Base-by-base conservation (phyloP, 371 early-diverging fungal genomes). In the Mortierella sp. region DNA sequence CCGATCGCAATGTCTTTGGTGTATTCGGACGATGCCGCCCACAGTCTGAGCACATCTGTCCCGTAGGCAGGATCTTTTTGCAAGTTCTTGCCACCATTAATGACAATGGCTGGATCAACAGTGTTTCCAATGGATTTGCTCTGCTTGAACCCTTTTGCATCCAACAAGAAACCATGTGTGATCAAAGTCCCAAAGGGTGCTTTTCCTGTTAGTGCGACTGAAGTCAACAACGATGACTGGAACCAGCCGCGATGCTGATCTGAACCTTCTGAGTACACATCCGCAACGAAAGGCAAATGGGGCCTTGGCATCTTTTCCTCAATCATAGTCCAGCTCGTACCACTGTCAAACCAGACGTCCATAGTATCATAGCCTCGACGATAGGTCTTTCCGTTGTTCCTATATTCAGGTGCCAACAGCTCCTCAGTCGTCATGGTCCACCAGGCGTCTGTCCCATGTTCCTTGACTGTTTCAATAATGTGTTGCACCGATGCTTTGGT, bases 191-290 rank as follows among this genome's bases (percentile, higher is more conserved):
- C 88, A 83, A 93, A 98, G 4, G 98, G 97, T 0, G 94, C 87
- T 51, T 91, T 89, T 8, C 92, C 91, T 35, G 90, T 91, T 17
- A 93, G 79, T 8, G 96, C 95, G 40, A 94, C 91, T 10, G 95
- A 93, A 13, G 97, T 95, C 49, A 97, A 86, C 55, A 97, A 87
- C 0, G 97, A 94, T 4, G 97, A 97, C 76, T 98, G 97, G 85
- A 98, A 98, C 99, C 99, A 98, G 17, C 98, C 99, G 59, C 99
- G 88, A 77, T 97, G 96, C 82, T 98, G 99, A 82, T 98, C 98
- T 64, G 93, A 91, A 10, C 99, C 99, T 83, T 96, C 97, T 1
- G 94, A 85, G 83, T 97, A 97, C 49, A 97, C 88, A 81, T 97
- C 98, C 0, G 97, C 96, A 22, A 91, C 75, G 53, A 84, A 85